A percentile compares a stretch with the other conserved stretches of the same genome.
Evolutionary conservation across 192 early-diverging fungal genomes (phyloP).

Genomic region (Coemansia sp.): DNA sequence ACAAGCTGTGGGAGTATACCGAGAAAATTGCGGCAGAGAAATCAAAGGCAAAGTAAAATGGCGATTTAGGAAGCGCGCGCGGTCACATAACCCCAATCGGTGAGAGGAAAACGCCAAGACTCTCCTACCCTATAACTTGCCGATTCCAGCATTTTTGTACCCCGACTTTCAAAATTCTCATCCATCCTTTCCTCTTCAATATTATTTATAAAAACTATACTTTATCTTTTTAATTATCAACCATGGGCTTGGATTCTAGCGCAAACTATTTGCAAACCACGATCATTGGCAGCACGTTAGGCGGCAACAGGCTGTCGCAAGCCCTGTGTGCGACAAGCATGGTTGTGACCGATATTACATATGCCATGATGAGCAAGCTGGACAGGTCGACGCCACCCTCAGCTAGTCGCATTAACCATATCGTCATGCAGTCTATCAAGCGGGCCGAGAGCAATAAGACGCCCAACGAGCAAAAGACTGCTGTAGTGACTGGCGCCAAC

Average conservation of each 20-base stretch:
- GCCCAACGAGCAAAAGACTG: constrained; percentile 13
- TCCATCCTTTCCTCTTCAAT: background rate
- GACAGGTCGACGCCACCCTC: constrained; percentile 16
- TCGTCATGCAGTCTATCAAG: constrained; percentile 15
- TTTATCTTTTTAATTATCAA: background rate
- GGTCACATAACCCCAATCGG: too few relatives aligned
- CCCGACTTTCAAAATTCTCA: too few relatives aligned
- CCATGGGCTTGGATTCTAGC: constrained; percentile 5
- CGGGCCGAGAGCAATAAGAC: background rate
- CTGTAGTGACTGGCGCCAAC: constrained; percentile 54
- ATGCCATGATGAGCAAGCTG: constrained; percentile 31
- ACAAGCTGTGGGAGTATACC: constrained; percentile 41
- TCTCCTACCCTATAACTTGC: background rate
- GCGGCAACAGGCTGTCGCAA: background rate
- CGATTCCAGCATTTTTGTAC: too few relatives aligned
- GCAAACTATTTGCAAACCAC: constrained; percentile 9
- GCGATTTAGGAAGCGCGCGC: background rate
- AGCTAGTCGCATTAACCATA: constrained; percentile 32
- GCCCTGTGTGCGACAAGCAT: background rate
- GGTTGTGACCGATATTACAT: constrained; percentile 13
- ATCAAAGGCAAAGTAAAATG: constrained; percentile 3
- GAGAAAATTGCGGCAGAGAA: constrained; percentile 24
- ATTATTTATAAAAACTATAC: background rate
- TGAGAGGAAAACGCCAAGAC: background rate
- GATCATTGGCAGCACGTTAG: background rate